phyloP scores from a whole-genome alignment of 2,329 filamentous ascomycete species.

The Sphaerulina vaccinii region DNA sequence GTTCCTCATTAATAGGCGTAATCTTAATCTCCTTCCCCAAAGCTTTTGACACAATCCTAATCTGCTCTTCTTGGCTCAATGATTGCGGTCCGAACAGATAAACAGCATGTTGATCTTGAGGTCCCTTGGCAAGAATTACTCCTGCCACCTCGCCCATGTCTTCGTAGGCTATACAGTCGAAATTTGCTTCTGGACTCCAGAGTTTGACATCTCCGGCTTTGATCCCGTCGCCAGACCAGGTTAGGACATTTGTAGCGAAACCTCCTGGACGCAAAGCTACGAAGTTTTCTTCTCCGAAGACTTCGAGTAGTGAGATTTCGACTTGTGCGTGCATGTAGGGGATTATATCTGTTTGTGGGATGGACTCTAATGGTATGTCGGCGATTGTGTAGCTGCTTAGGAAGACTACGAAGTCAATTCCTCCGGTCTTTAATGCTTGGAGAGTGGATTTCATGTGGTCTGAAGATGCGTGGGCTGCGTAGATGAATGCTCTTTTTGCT shows the following conservation, averaged over 20 bases:
- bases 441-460: slow-evolving; percentile 46
- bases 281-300: slow-evolving; percentile 42
- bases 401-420: slow-evolving; percentile 48
- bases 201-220: slow-evolving; percentile 37
- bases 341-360: slow-evolving; percentile 38
- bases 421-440: slow-evolving; percentile 46
- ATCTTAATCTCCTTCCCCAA: slow-evolving; percentile 37
- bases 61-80: slow-evolving; percentile 34
- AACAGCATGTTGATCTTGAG: slow-evolving; percentile 34
- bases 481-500: slow-evolving; percentile 52
- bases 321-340: slow-evolving; percentile 46
- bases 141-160: slow-evolving; percentile 50
- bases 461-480: slow-evolving; percentile 36
- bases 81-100: slow-evolving; percentile 42
- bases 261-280: slow-evolving; percentile 45
- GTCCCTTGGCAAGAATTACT: slow-evolving; percentile 40
- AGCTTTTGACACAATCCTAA: slow-evolving; percentile 34
- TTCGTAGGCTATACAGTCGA: slow-evolving; percentile 44
- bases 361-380: slow-evolving; percentile 21
- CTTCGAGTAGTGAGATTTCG: slow-evolving; percentile 45
- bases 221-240: slow-evolving; percentile 33
- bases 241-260: slow-evolving; percentile 47
- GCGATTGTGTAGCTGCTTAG: slow-evolving; percentile 44
- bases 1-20: slow-evolving; percentile 4
- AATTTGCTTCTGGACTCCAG: slow-evolving; percentile 31